Percentiles rank a stretch among this genome's conserved stretches.
Evolutionary conservation across 2,329 filamentous ascomycete species (phyloP).

Genomic region (Emmonsiellopsis sp.): DNA sequence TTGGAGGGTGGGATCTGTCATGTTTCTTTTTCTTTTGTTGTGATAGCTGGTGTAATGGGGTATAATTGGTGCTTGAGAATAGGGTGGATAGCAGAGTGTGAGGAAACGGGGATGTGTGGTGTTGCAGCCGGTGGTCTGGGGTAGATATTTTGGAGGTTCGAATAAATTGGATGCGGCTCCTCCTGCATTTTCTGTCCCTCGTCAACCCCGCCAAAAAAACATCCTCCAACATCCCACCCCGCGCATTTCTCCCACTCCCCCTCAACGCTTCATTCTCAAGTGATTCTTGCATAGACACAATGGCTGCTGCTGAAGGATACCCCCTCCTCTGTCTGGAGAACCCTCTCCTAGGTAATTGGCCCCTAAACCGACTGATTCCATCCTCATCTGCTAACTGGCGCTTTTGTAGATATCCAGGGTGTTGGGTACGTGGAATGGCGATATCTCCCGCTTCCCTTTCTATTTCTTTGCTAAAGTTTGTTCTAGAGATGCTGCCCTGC

Average conservation of each 20-base stretch:
- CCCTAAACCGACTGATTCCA: conserved; percentile 2
- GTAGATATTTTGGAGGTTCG: too few species aligned
- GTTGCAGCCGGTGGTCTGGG: too few species aligned
- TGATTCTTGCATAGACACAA: conserved; percentile 31
- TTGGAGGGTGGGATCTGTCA: conserved; percentile 55
- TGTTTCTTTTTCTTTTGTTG: conserved; percentile 21
- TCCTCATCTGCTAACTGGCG: conserved; percentile 14
- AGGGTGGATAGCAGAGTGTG: too few species aligned
- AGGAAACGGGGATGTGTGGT: too few species aligned
- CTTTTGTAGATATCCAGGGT: conserved; percentile 73
- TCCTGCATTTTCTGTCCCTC: background rate
- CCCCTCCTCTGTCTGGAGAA: conserved; percentile 93
- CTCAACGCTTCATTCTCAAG: background rate
- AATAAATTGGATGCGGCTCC: too few species aligned
- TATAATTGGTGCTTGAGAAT: background rate
- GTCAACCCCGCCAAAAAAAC: background rate
- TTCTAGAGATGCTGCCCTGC: conserved; percentile 67
- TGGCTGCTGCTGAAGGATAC: conserved; percentile 72
- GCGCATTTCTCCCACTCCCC: background rate
- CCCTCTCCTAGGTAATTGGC: conserved; percentile 72
- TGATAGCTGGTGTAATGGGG: background rate
- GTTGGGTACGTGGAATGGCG: conserved; percentile 43
- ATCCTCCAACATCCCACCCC: conserved; percentile 3
- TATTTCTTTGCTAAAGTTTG: conserved; percentile 16
- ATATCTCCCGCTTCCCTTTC: background rate